Conservation (phyloP, 805 yeast species). For the Ogataea sp. region DNA sequence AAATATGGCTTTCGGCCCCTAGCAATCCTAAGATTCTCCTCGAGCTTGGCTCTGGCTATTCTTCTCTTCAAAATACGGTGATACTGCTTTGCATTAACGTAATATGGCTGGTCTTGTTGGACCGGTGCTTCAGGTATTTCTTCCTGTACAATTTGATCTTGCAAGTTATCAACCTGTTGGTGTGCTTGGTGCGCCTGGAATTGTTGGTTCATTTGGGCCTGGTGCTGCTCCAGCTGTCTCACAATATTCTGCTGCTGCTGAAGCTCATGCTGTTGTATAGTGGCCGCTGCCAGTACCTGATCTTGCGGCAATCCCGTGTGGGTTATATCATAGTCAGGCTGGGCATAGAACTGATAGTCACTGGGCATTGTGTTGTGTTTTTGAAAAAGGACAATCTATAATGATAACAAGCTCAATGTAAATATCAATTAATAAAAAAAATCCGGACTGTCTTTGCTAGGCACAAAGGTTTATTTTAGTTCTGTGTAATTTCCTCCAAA, state of each 20-base stretch:
- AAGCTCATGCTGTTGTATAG: slow-evolving; percentile 1
- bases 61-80: slow-evolving; percentile 91
- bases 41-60: slow-evolving; percentile 86
- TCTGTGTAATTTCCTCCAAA: no score
- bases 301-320: background rate
- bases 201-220: slow-evolving; percentile 2
- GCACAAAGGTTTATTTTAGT: no score
- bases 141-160: background rate
- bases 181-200: background rate
- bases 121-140: slow-evolving; percentile 8
- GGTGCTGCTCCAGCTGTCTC: slow-evolving; percentile 11
- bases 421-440: no score
- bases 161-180: slow-evolving; percentile 3
- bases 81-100: slow-evolving; percentile 96
- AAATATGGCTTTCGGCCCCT: slow-evolving; percentile 89
- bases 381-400: no score
- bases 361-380: background rate
- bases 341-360: background rate
- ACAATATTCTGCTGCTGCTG: background rate
- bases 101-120: slow-evolving; percentile 76
- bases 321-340: background rate
- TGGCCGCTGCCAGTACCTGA: background rate
- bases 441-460: no score
- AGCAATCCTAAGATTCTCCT: slow-evolving; percentile 79
- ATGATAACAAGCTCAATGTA: no score